Evolutionary conservation across 2,329 filamentous ascomycete genomes (phyloP), one percentile per base, ranked within the genome.

Genomic region (Byssoonygena ceratinophila): DNA sequence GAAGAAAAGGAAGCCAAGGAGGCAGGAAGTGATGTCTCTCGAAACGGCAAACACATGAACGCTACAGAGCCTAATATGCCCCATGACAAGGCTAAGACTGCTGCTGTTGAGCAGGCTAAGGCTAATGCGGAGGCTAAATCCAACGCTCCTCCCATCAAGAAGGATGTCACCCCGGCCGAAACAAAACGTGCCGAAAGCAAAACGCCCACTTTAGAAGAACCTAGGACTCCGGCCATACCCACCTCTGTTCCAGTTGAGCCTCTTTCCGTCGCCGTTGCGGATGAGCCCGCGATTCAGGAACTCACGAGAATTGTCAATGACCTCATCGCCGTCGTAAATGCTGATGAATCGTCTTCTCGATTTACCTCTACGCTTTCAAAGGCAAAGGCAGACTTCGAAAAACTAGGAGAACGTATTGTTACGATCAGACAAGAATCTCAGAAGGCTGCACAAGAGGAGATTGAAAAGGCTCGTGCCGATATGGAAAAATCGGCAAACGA

Each of bases 261-360:
- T 56, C 74, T 96, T 54, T 78, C 78, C 47, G 79, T 94, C 22
- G 77, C 80, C 51, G 80, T 88, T 61, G 87, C 85, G 50, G 81
- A 83, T 55, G 91, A 97, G 66, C 86, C 87, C 25, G 79, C 95
- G 32, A 86, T 97, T 20, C 89, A 96, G 70, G 88, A 97, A 63
- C 76, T 98, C 4, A 88, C 94, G 55, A 91, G 87, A 73, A 91
- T 95, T 72, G 78, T 98, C 61, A 98, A 98, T 72, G 88, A 94
- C 68, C 84, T 98, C 62, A 95, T 98, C 65, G 83, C 87, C 7
- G 87, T 94, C 44, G 83, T 96, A 66, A 95, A 96, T 68, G 85
- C 86, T 54, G 91, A 95, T 66, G 81, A 84, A 56, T 81, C 87
- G 53, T 80, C 84, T 57, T 78, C 78, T 60, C 88, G 85, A 68